Evolutionary conservation across 352 stramenopile genomes (phyloP).

Genomic region (Hyaloperonospora brassicae): DNA sequence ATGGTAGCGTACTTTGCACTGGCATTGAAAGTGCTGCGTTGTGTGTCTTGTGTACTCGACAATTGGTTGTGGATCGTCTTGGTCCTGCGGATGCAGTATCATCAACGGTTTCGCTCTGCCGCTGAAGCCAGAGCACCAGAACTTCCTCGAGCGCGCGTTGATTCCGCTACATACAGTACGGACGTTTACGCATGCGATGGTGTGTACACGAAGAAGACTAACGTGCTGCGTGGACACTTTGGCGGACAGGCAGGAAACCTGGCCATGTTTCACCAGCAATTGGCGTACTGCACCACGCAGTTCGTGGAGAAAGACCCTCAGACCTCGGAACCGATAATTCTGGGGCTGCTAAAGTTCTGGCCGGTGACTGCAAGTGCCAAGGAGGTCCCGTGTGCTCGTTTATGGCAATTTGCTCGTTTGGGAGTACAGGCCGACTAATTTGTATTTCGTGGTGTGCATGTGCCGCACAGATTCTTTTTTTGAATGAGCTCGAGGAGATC

Average conservation of each 20-base stretch:
- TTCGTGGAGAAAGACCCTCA: conserved; percentile 98
- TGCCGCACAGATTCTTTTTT: conserved; percentile 85
- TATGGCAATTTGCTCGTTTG: conserved; percentile 3
- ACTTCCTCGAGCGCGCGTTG: conserved; percentile 90
- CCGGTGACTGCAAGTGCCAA: conserved; percentile 89
- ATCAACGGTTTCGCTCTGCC: conserved; percentile 99
- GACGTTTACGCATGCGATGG: conserved; percentile 43
- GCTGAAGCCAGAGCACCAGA: conserved; percentile 95
- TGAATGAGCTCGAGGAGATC: conserved; percentile 98
- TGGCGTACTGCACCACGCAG: conserved; percentile 99
- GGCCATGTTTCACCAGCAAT: conserved; percentile 96
- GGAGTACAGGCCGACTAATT: conserved; percentile 1
- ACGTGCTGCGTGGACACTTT: conserved; percentile 1
- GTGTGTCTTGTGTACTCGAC: conserved; percentile 1
- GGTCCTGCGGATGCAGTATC: conserved; percentile 65
- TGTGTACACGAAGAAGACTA: conserved; percentile 1
- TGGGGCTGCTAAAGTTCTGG: conserved; percentile 92
- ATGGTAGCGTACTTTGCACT: too few species aligned
- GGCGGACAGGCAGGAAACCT: conserved; percentile 68
- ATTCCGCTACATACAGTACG: conserved; percentile 96
- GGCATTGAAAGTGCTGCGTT: conserved; percentile 2
- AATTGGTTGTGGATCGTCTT: background rate
- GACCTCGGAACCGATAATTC: conserved; percentile 90
- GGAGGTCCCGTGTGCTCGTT: conserved; percentile 36
- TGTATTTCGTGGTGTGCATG: conserved; percentile 7